A percentile compares a stretch with the other conserved stretches of the same genome.
Conservation (phyloP, 2,329 filamentous ascomycete genomes). For the Elsinoe australis region DNA sequence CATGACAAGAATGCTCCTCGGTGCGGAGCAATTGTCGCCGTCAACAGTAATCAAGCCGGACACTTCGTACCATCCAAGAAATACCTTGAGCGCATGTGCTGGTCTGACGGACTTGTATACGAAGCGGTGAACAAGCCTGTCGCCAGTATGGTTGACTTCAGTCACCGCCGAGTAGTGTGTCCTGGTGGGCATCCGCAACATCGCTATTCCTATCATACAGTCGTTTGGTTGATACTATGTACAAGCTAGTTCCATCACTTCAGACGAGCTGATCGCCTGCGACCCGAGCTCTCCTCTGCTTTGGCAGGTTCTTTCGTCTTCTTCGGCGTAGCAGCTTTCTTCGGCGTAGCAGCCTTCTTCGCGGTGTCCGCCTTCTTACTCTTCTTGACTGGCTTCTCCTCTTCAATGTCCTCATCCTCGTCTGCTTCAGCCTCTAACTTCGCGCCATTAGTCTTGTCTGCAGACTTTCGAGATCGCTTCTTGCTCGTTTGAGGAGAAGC, state of each 20-base stretch:
- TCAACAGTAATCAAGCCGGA: too few relatives aligned
- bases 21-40: too few relatives aligned
- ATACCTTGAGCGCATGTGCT: too few relatives aligned
- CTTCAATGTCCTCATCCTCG: slow-evolving; percentile 1
- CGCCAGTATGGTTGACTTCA: too few relatives aligned
- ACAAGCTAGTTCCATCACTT: neutral
- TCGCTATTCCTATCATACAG: slow-evolving; percentile 12
- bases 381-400: slow-evolving; percentile 1
- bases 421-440: slow-evolving; percentile 2
- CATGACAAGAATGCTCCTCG: too few relatives aligned
- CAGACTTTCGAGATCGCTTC: slow-evolving; percentile 6
- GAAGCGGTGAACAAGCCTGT: too few relatives aligned
- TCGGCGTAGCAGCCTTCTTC: neutral
- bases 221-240: too few relatives aligned
- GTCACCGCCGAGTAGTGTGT: too few relatives aligned
- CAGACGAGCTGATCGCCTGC: slow-evolving; percentile 13
- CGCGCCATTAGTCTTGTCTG: neutral
- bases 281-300: slow-evolving; percentile 5
- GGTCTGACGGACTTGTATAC: too few relatives aligned
- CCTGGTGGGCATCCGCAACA: too few relatives aligned
- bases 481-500: neutral
- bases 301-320: neutral
- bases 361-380: neutral
- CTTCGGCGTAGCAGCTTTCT: neutral
- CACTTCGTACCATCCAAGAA: too few relatives aligned